Evolutionary conservation across 2,329 filamentous ascomycete species (phyloP).

Genomic region (Aspergillus cejpii): DNA sequence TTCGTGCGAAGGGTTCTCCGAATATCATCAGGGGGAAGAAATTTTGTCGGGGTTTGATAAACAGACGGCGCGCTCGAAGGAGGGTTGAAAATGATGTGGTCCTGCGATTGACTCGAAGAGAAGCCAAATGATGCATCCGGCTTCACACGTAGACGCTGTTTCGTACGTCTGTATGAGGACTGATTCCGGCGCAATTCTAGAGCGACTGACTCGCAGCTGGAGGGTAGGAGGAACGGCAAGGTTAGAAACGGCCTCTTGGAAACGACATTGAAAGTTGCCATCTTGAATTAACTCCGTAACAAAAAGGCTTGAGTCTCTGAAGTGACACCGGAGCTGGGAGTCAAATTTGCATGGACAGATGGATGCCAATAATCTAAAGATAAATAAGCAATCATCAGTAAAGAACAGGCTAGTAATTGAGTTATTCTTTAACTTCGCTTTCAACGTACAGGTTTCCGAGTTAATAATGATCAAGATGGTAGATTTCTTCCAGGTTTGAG

Average conservation of each 20-base stretch:
- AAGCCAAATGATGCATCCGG: constrained; percentile 47
- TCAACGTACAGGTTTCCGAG: too few species aligned
- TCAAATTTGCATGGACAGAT: neutral
- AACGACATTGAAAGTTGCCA: constrained; percentile 27
- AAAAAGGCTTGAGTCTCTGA: neutral
- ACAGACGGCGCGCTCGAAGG: constrained; percentile 57
- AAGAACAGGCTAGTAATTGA: too few species aligned
- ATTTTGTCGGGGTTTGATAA: constrained; percentile 59
- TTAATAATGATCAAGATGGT: too few species aligned
- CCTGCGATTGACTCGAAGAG: constrained; percentile 35
- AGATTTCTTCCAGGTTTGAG: too few species aligned
- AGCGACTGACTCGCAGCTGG: constrained; percentile 29
- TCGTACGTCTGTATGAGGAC: constrained; percentile 47
- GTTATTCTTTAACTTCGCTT: too few species aligned
- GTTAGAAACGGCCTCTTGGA: constrained; percentile 32
- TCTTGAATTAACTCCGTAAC: constrained; percentile 1
- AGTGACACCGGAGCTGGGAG: neutral
- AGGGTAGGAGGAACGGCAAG: constrained; percentile 38
- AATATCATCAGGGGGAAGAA: constrained; percentile 55
- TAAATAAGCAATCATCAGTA: too few species aligned
- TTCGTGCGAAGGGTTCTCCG: constrained; percentile 45
- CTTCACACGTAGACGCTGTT: constrained; percentile 46
- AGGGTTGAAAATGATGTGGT: constrained; percentile 60
- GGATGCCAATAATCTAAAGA: too few species aligned
- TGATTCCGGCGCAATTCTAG: constrained; percentile 39